A percentile compares a stretch with the other conserved stretches of the same genome.
Conservation (phyloP, 2,329 filamentous ascomycete genomes). For the Dothideomycetes sp. region DNA sequence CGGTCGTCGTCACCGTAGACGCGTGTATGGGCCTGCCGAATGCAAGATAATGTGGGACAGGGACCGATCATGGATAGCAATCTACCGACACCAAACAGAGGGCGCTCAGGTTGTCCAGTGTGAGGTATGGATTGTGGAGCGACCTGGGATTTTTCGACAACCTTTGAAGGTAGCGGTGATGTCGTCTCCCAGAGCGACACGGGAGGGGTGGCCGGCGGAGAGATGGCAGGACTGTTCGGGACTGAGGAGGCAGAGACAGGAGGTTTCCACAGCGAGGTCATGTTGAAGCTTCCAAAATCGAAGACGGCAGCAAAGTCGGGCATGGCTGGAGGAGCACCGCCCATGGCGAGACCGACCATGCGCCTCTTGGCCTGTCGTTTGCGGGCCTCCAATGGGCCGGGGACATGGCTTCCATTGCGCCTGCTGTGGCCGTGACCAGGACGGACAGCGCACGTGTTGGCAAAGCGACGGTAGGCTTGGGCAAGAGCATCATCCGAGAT, state of each 20-base stretch:
- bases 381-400: slow-evolving; percentile 54
- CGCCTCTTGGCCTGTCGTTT: slow-evolving; percentile 46
- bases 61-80: not conserved
- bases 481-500: slow-evolving; percentile 49
- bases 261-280: slow-evolving; percentile 8
- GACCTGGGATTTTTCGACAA: too few species aligned
- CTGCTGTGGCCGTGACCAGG: slow-evolving; percentile 20
- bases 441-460: slow-evolving; percentile 36
- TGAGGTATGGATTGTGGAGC: not conserved
- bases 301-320: slow-evolving; percentile 24
- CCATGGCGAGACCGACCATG: slow-evolving; percentile 41
- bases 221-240: not conserved
- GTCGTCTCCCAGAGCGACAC: not conserved
- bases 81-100: too few species aligned
- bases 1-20: not conserved
- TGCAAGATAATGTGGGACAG: not conserved
- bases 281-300: slow-evolving; percentile 17
- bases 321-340: slow-evolving; percentile 16
- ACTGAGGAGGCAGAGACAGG: not conserved
- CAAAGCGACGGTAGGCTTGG: slow-evolving; percentile 43
- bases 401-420: slow-evolving; percentile 51
- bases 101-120: not conserved
- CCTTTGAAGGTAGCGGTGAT: too few species aligned
- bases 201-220: not conserved
- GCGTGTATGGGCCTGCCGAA: not conserved